Conservation (phyloP, 805 yeast species). For the Metschnikowia orientalis region DNA sequence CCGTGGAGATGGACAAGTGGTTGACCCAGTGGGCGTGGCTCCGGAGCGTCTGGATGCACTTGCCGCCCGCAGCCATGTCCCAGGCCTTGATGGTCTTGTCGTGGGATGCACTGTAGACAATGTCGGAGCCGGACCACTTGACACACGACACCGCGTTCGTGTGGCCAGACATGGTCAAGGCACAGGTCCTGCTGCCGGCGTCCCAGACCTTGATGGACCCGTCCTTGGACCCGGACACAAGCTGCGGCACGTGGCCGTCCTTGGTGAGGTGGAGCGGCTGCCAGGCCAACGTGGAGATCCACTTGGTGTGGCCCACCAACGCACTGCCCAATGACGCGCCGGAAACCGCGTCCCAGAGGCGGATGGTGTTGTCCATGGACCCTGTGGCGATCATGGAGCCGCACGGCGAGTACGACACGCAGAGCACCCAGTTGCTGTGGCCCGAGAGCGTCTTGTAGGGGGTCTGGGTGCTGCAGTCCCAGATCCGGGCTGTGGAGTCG, state of each 20-base stretch:
- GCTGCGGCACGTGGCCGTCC: constrained; percentile 60
- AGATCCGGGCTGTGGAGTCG: constrained; percentile 89
- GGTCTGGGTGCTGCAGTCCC: constrained; percentile 96
- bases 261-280: constrained; percentile 83
- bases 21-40: constrained; percentile 98
- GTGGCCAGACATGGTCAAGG: constrained; percentile 79
- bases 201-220: constrained; percentile 91
- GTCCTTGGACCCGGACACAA: constrained; percentile 89
- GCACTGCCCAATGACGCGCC: constrained; percentile 76
- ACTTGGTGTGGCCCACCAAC: constrained; percentile 76
- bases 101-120: constrained; percentile 85
- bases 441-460: constrained; percentile 78
- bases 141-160: constrained; percentile 87
- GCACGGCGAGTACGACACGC: constrained; percentile 89
- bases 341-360: constrained; percentile 77
- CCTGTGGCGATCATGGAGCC: constrained; percentile 93
- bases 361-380: constrained; percentile 84
- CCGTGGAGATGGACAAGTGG: constrained; percentile 88
- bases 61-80: constrained; percentile 74
- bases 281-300: constrained; percentile 89
- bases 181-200: constrained; percentile 59
- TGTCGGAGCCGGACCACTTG: constrained; percentile 92
- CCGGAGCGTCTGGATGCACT: constrained; percentile 70
- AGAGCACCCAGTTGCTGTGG: constrained; percentile 89
- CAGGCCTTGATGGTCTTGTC: constrained; percentile 92